These are phyloP conservation scores for Trichophyton mentagrophytes DNA, from an alignment of 2,329 filamentous ascomycete genomes.

Conservation along the genomic window DNA sequence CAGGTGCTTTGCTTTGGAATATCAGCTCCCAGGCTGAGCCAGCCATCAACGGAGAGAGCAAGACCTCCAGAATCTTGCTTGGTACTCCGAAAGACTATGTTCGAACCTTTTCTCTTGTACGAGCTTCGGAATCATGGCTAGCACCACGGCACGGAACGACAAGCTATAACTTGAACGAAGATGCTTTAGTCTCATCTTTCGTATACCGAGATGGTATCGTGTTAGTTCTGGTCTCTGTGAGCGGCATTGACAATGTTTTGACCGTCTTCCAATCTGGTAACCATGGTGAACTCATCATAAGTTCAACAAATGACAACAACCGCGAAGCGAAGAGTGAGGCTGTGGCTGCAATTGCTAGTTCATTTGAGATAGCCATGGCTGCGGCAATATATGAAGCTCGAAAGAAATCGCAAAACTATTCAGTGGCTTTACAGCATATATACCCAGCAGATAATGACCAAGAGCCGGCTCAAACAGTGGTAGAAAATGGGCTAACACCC, in stretches of 20 bases:
- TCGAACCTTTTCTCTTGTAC: constrained; percentile 71
- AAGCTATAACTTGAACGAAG: constrained; percentile 57
- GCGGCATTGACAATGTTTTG: constrained; percentile 57
- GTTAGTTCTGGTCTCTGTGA: constrained; percentile 65
- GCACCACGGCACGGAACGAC: constrained; percentile 70
- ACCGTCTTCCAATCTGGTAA: constrained; percentile 55
- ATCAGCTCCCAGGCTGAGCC: constrained; percentile 47
- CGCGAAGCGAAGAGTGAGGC: constrained; percentile 46
- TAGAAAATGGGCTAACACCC: constrained; percentile 40
- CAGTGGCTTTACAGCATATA: constrained; percentile 10
- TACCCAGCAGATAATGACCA: neutral
- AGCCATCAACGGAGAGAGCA: constrained; percentile 38
- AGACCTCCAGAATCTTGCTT: constrained; percentile 42
- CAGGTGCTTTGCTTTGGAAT: constrained; percentile 29
- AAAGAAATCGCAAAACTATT: constrained; percentile 39
- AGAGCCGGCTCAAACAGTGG: neutral
- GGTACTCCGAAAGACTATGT: constrained; percentile 52
- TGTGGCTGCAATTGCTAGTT: constrained; percentile 56
- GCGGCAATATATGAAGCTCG: constrained; percentile 83
- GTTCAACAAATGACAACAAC: constrained; percentile 58
- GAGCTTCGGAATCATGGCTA: constrained; percentile 72
- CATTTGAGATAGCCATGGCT: constrained; percentile 63
- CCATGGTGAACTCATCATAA: constrained; percentile 54
- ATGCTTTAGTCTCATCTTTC: constrained; percentile 68
- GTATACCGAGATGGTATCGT: constrained; percentile 58